Percentiles rank a stretch among this genome's conserved stretches.
Evolutionary conservation across 768 basidiomycete genomes (phyloP).

Genomic region (Dioszegia hungarica): DNA sequence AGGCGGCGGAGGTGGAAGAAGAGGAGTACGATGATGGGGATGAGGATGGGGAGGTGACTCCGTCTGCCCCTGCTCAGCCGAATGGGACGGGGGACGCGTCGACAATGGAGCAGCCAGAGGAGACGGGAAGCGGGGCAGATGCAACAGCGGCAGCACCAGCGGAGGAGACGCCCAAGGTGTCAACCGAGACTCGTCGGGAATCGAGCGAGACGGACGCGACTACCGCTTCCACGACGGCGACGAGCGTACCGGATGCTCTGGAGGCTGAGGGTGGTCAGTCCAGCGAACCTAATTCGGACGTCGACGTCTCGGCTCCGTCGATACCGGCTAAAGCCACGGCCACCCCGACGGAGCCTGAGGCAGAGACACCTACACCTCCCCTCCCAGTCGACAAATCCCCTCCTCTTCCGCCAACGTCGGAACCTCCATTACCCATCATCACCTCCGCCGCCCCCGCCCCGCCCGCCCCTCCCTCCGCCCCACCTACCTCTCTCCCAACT

Average conservation of each 20-base stretch:
- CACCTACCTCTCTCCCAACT: background rate
- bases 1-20: background rate
- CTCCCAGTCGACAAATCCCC: too few relatives aligned
- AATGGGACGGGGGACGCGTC: background rate
- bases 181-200: background rate
- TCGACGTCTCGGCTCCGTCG: too few relatives aligned
- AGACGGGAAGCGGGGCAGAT: background rate
- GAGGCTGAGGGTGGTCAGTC: background rate
- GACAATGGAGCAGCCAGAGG: too few relatives aligned
- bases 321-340: too few relatives aligned
- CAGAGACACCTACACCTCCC: too few relatives aligned
- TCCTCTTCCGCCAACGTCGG: too few relatives aligned
- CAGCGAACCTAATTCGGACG: background rate
- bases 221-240: background rate
- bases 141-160: background rate
- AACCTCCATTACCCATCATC: too few relatives aligned
- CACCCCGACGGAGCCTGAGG: too few relatives aligned
- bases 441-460: background rate
- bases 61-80: background rate
- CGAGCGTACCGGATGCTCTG: background rate
- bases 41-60: background rate
- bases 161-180: background rate
- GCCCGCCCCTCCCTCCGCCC: background rate
- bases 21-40: conserved; percentile 7
- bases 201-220: background rate